These are phyloP conservation scores for Huntiella omanensis DNA, from an alignment of 2,329 filamentous ascomycete species.

Conservation along the genomic window DNA sequence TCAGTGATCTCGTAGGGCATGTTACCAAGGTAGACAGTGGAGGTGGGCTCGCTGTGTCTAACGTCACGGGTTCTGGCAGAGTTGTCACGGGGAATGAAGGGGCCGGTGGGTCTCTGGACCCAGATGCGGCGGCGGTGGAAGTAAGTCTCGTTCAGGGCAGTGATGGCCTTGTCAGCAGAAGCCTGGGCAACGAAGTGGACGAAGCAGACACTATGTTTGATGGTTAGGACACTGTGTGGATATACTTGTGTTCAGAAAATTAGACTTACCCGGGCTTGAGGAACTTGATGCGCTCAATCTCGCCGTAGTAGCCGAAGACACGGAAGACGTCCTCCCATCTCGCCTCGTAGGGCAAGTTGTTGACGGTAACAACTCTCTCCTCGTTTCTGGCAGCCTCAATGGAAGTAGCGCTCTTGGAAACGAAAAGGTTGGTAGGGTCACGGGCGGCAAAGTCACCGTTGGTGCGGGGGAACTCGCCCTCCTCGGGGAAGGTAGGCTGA, in stretches of 20 bases:
- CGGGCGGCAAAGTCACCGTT: not conserved
- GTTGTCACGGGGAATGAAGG: not conserved
- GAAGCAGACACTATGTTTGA: constrained; percentile 4
- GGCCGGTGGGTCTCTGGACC: not conserved
- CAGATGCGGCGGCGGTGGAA: constrained; percentile 10
- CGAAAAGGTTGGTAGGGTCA: constrained; percentile 8
- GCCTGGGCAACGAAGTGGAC: constrained; percentile 7
- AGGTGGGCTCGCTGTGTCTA: not conserved
- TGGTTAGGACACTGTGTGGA: no score
- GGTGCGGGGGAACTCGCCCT: not conserved
- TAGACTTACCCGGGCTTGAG: constrained; percentile 8
- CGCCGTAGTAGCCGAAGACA: constrained; percentile 10
- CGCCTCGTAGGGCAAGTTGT: constrained; percentile 7
- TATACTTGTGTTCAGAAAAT: not conserved
- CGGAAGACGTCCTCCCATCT: constrained; percentile 11
- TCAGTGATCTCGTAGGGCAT: constrained; percentile 75
- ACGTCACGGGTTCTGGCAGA: constrained; percentile 1
- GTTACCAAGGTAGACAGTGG: constrained; percentile 64
- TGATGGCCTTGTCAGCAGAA: constrained; percentile 5
- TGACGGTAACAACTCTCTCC: constrained; percentile 7
- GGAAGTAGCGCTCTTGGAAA: constrained; percentile 7
- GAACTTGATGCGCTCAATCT: constrained; percentile 11
- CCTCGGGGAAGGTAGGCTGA: not conserved
- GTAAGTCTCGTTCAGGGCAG: constrained; percentile 8
- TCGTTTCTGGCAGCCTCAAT: constrained; percentile 6